phyloP scores from a whole-genome alignment of 2,329 filamentous ascomycete genomes.

The Botrytis galanthina region DNA sequence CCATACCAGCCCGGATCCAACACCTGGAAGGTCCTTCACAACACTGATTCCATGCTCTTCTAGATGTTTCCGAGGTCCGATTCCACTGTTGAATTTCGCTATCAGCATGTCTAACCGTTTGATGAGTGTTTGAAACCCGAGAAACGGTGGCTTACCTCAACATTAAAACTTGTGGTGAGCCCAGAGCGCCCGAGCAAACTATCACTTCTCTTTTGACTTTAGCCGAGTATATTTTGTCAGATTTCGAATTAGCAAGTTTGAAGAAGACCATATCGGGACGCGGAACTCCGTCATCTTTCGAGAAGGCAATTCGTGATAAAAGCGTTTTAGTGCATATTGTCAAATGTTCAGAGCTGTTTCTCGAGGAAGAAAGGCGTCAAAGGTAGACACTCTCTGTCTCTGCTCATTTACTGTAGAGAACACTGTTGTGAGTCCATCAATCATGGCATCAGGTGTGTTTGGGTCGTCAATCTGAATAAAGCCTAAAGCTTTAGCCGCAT shows the following conservation, averaged over 20 bases:
- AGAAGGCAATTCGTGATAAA: conserved; percentile 17
- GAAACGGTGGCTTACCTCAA: conserved; percentile 9
- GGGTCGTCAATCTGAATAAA: conserved; percentile 14
- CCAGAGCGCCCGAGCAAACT: conserved; percentile 18
- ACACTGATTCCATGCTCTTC: conserved; percentile 19
- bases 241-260: not conserved
- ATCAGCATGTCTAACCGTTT: not conserved
- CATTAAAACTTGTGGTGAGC: conserved; percentile 22
- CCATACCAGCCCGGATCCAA: conserved; percentile 20
- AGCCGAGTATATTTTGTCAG: conserved; percentile 7
- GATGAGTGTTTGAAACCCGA: not conserved
- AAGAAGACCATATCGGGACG: conserved; percentile 1
- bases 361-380: conserved; percentile 21
- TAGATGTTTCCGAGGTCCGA: conserved; percentile 19
- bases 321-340: conserved; percentile 20
- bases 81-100: conserved; percentile 7
- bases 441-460: conserved; percentile 12
- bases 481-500: conserved; percentile 13
- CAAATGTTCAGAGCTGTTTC: conserved; percentile 18
- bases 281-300: not conserved
- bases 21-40: conserved; percentile 14
- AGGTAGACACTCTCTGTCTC: conserved; percentile 20
- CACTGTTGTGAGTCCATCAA: conserved; percentile 18
- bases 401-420: conserved; percentile 17
- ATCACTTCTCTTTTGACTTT: conserved; percentile 20